Conservation (phyloP, 257 asterid genomes). For the Nicotiana tabacum region DNA sequence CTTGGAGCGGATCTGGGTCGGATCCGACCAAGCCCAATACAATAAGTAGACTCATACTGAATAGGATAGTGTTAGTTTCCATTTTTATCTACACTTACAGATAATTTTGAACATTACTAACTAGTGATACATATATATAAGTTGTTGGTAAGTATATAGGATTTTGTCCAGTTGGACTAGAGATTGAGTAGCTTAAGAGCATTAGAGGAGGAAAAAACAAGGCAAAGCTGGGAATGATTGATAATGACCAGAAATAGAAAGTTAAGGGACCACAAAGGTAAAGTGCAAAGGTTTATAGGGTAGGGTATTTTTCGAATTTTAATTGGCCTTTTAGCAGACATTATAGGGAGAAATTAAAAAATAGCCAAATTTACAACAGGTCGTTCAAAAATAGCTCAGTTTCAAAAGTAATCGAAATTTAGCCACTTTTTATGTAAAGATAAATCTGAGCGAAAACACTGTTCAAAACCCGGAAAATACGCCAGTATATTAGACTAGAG, state of each 20-base stretch:
- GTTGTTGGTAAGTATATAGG: not conserved
- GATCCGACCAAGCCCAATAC: constrained; percentile 13
- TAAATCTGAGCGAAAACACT: no score
- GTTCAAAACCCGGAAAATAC: no score
- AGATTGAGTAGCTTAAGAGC: constrained; percentile 59
- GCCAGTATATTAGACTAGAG: no score
- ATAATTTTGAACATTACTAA: not conserved
- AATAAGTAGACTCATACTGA: constrained; percentile 14
- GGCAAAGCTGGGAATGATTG: constrained; percentile 20
- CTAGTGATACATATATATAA: not conserved
- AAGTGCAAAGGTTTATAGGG: not conserved
- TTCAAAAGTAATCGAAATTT: no score
- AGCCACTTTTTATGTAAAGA: no score
- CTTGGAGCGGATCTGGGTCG: constrained; percentile 55
- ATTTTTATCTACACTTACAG: constrained; percentile 14
- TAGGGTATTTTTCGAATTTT: constrained; percentile 8
- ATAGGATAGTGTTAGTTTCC: constrained; percentile 18
- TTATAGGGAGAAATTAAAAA: no score
- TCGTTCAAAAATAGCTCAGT: no score
- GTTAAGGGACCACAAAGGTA: not conserved
- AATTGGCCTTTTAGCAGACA: not conserved
- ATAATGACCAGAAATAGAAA: constrained; percentile 18
- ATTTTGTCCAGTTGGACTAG: constrained; percentile 22
- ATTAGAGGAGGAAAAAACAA: constrained; percentile 34
- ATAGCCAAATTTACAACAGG: no score